A percentile compares a stretch with the other conserved stretches of the same genome.
These are phyloP conservation scores for Penicillium sp. DNA, from an alignment of 2,329 filamentous ascomycete species.

Conservation along the genomic window DNA sequence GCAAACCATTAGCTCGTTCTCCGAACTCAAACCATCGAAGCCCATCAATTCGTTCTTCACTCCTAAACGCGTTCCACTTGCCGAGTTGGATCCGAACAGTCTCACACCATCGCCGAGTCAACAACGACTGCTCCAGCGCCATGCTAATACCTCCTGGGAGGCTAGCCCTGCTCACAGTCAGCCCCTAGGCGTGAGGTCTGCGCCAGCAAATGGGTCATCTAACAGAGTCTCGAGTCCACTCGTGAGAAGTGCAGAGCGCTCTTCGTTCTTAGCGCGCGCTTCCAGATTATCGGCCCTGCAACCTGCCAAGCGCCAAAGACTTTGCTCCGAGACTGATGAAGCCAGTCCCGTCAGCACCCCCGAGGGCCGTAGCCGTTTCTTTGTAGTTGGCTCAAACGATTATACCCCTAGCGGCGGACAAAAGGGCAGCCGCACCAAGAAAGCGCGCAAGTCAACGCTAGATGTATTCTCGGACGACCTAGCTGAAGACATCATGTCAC, in stretches of 20 bases:
- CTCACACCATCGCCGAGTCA: constrained; percentile 71
- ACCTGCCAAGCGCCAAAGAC: constrained; percentile 55
- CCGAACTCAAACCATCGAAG: constrained; percentile 63
- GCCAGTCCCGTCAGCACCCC: constrained; percentile 37
- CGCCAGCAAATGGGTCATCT: constrained; percentile 43
- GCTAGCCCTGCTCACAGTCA: constrained; percentile 54
- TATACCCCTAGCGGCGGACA: constrained; percentile 46
- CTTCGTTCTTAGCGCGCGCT: constrained; percentile 45
- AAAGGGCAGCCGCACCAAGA: constrained; percentile 44
- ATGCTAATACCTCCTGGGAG: constrained; percentile 60
- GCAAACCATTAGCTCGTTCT: constrained; percentile 49
- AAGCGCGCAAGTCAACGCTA: constrained; percentile 49
- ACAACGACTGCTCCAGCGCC: constrained; percentile 59
- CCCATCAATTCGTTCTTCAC: constrained; percentile 71
- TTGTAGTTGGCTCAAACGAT: constrained; percentile 39
- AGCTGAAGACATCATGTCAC: constrained; percentile 55
- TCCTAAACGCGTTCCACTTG: constrained; percentile 65
- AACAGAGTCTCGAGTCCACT: constrained; percentile 46
- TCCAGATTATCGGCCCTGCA: constrained; percentile 49
- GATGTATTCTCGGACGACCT: constrained; percentile 60
- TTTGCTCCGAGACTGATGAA: constrained; percentile 55
- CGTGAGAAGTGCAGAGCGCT: constrained; percentile 46
- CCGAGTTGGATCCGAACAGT: constrained; percentile 70
- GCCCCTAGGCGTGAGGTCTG: constrained; percentile 38
- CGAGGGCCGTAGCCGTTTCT: constrained; percentile 55